A percentile compares a stretch with the other conserved stretches of the same genome.
Conservation (phyloP, 352 stramenopile species). For the Phytophthora europaea region DNA sequence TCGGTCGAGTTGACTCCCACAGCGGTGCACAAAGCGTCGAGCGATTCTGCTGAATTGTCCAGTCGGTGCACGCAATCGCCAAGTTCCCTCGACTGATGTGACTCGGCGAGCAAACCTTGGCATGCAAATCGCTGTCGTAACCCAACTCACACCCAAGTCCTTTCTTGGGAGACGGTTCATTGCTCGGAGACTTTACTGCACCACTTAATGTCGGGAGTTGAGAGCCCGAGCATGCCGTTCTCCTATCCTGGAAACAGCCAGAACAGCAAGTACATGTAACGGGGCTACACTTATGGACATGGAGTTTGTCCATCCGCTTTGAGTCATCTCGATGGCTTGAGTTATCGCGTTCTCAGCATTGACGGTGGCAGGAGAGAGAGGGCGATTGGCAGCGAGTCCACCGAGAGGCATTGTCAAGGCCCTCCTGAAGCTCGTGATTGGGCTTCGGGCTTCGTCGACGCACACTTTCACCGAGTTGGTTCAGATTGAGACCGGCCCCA, state of each 20-base stretch:
- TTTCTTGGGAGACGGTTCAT: neutral
- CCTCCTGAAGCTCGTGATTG: neutral
- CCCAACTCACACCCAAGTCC: neutral
- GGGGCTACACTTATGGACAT: neutral
- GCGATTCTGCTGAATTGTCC: slow-evolving; percentile 5
- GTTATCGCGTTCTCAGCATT: neutral
- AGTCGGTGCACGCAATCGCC: slow-evolving; percentile 9
- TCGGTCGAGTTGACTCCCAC: slow-evolving; percentile 8
- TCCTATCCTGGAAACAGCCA: neutral
- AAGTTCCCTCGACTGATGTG: neutral
- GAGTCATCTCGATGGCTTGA: slow-evolving; percentile 13
- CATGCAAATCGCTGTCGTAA: neutral
- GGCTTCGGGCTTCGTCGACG: slow-evolving; percentile 1
- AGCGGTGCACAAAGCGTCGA: neutral
- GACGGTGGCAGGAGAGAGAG: slow-evolving; percentile 7
- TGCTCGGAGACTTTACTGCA: neutral
- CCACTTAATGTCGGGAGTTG: neutral
- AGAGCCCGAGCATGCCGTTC: neutral
- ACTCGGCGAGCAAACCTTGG: neutral
- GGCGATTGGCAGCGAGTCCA: slow-evolving; percentile 8
- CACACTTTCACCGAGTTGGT: slow-evolving; percentile 3
- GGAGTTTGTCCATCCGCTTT: slow-evolving; percentile 6
- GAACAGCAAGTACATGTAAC: slow-evolving; percentile 4
- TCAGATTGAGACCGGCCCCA: slow-evolving; percentile 8
- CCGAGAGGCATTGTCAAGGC: slow-evolving; percentile 3